Conservation (phyloP, 2,329 filamentous ascomycete genomes). For the Neofusicoccum cordaticola region DNA sequence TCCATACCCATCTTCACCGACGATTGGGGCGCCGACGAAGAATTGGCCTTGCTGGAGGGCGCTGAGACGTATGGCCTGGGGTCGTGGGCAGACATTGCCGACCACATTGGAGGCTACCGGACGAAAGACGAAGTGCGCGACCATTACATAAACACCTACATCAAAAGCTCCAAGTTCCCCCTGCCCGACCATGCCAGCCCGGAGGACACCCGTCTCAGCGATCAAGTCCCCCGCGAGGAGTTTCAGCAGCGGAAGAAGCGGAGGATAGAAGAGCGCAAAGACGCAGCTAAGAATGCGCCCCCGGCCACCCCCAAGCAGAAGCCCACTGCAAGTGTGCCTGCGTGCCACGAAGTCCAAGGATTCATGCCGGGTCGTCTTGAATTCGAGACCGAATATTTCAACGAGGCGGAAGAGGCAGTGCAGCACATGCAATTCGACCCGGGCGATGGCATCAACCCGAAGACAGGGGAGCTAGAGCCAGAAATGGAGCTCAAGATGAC, state of each 20-base stretch:
- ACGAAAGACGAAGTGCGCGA: conserved; percentile 94
- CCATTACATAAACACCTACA: conserved; percentile 85
- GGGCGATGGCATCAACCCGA: conserved; percentile 83
- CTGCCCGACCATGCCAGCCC: conserved; percentile 84
- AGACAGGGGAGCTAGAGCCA: conserved; percentile 82
- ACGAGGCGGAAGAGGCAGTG: conserved; percentile 96
- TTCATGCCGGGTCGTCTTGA: conserved; percentile 98
- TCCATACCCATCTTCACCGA: conserved; percentile 93
- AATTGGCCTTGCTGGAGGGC: conserved; percentile 87
- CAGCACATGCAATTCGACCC: conserved; percentile 98
- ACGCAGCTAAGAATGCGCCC: conserved; percentile 78
- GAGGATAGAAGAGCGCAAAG: conserved; percentile 86
- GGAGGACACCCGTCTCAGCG: conserved; percentile 72
- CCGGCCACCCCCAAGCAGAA: conserved; percentile 89
- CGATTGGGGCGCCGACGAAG: conserved; percentile 97
- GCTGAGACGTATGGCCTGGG: conserved; percentile 94
- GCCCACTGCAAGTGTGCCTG: conserved; percentile 89
- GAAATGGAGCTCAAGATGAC: conserved; percentile 98
- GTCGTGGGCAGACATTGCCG: conserved; percentile 96
- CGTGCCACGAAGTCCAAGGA: conserved; percentile 96
- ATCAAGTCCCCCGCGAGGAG: conserved; percentile 80
- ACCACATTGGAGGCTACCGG: conserved; percentile 94
- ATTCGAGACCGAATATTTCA: conserved; percentile 96
- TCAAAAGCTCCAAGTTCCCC: conserved; percentile 80
- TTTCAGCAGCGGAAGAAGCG: conserved; percentile 92